Percentiles rank a stretch among this genome's conserved stretches.
phyloP scores from a whole-genome alignment of 2,329 filamentous ascomycete genomes.

The Aspergillus piperis region DNA sequence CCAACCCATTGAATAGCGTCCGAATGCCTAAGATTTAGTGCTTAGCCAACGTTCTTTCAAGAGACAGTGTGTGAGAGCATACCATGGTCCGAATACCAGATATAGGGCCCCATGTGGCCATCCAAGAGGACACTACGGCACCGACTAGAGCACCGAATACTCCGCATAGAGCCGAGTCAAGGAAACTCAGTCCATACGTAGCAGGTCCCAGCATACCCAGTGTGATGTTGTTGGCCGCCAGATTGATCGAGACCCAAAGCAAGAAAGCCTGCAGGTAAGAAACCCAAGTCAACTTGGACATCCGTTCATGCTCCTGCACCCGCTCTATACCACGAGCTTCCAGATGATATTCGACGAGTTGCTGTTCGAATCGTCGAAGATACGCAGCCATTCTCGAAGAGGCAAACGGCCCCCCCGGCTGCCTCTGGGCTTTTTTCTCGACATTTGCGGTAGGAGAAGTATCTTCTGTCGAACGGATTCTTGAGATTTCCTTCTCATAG shows the following conservation, averaged over 20 bases:
- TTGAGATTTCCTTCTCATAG: slow-evolving; percentile 25
- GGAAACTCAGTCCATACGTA: slow-evolving; percentile 60
- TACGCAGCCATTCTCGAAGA: slow-evolving; percentile 33
- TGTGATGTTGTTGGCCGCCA: slow-evolving; percentile 65
- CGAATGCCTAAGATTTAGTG: slow-evolving; percentile 48
- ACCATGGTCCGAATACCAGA: slow-evolving; percentile 65
- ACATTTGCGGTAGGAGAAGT: slow-evolving; percentile 20
- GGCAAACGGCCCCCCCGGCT: slow-evolving; percentile 16
- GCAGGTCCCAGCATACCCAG: slow-evolving; percentile 64
- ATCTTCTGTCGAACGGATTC: slow-evolving; percentile 15
- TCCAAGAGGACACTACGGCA: slow-evolving; percentile 58
- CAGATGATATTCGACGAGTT: slow-evolving; percentile 48
- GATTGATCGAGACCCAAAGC: slow-evolving; percentile 64
- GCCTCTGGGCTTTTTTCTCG: slow-evolving; percentile 16
- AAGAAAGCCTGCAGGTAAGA: slow-evolving; percentile 59
- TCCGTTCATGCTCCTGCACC: slow-evolving; percentile 57
- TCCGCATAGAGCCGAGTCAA: slow-evolving; percentile 58
- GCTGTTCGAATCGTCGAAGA: slow-evolving; percentile 41
- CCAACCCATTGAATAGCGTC: slow-evolving; percentile 65
- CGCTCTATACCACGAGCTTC: slow-evolving; percentile 63
- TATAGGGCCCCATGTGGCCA: slow-evolving; percentile 62
- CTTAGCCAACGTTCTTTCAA: background rate
- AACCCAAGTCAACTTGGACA: slow-evolving; percentile 52
- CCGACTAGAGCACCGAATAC: slow-evolving; percentile 61
- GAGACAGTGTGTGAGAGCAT: slow-evolving; percentile 13